phyloP scores from a whole-genome alignment of 2,329 filamentous ascomycete species.

The Colletotrichum sp. region DNA sequence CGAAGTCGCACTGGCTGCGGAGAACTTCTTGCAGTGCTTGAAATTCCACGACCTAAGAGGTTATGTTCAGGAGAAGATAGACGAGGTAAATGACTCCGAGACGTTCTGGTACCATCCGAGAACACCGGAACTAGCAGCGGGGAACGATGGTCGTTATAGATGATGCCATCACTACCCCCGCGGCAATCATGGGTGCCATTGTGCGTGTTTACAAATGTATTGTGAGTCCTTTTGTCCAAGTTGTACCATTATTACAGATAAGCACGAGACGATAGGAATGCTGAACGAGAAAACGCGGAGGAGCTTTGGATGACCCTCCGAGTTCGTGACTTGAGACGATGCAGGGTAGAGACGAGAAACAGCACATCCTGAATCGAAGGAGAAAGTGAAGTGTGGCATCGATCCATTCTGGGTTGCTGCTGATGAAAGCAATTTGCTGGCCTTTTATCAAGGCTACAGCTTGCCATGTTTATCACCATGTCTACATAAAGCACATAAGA shows the following conservation, averaged over 20 bases:
- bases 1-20: too few relatives aligned
- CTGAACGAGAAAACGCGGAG: not conserved
- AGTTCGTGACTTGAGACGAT: too few relatives aligned
- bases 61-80: accelerated
- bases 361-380: too few relatives aligned
- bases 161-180: too few relatives aligned
- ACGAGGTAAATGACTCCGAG: too few relatives aligned
- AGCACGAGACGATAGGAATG: not conserved
- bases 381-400: too few relatives aligned
- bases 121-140: accelerated
- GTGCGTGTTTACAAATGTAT: not conserved
- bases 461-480: not conserved
- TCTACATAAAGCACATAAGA: too few relatives aligned
- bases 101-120: accelerated
- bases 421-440: not conserved
- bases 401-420: not conserved
- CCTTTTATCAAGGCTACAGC: not conserved
- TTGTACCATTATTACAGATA: not conserved
- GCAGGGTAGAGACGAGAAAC: too few relatives aligned
- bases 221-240: not conserved
- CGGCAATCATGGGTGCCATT: not conserved
- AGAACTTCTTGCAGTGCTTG: too few relatives aligned
- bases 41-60: too few relatives aligned
- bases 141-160: too few relatives aligned
- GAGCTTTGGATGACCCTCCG: too few relatives aligned